phyloP scores from a whole-genome alignment of 345 rosid species.

The Salix viminalis region DNA sequence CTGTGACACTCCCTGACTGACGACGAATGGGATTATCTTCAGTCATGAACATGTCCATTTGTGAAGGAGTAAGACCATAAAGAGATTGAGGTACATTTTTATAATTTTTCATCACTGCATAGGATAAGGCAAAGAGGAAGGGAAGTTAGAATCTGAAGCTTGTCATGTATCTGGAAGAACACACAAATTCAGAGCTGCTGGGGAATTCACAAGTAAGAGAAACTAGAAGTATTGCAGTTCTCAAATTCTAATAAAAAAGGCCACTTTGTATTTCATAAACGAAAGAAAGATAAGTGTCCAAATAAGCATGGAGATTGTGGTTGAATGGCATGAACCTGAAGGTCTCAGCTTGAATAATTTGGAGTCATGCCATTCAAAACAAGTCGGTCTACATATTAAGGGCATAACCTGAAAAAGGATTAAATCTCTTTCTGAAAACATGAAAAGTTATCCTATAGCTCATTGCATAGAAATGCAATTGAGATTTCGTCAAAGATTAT shows the following conservation, averaged over 20 bases:
- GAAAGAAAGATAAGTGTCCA: not conserved
- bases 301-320: not conserved
- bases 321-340: not conserved
- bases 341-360: not conserved
- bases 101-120: slow-evolving; percentile 74
- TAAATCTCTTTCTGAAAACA: not conserved
- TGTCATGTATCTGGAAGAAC: not conserved
- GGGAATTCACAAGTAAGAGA: not conserved
- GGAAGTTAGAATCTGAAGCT: slow-evolving; percentile 2
- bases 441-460: not conserved
- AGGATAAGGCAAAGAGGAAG: slow-evolving; percentile 2
- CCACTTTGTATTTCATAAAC: not conserved
- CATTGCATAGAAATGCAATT: not conserved
- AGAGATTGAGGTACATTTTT: slow-evolving; percentile 67
- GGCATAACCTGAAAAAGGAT: not conserved
- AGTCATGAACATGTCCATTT: slow-evolving; percentile 89
- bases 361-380: not conserved
- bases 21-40: slow-evolving; percentile 64
- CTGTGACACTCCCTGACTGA: slow-evolving; percentile 64
- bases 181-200: not conserved
- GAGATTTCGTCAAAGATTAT: not conserved
- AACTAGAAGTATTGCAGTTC: not conserved
- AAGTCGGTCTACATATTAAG: not conserved
- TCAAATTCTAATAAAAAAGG: not conserved
- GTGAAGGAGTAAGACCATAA: slow-evolving; percentile 79